Conservation (phyloP, 768 basidiomycete species). For the Russula griseocarnosa region DNA sequence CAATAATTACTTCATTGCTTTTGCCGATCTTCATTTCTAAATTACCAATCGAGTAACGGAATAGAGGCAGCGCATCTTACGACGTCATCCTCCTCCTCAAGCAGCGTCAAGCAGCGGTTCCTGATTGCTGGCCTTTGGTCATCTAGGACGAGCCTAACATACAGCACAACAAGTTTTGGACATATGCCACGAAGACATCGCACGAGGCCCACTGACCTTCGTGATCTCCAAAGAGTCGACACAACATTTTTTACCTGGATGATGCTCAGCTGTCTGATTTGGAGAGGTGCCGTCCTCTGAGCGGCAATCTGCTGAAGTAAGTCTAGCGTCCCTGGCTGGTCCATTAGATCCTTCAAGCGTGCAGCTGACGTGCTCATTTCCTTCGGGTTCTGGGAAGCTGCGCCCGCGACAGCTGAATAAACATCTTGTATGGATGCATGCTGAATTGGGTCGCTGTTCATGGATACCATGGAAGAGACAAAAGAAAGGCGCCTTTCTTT, state of each 20-base stretch:
- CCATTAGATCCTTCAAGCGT: constrained; percentile 63
- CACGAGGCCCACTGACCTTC: constrained; percentile 51
- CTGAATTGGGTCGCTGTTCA: constrained; percentile 32
- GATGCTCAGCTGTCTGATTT: constrained; percentile 73
- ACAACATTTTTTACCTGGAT: constrained; percentile 87
- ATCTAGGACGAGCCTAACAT: constrained; percentile 57
- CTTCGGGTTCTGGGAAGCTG: constrained; percentile 67
- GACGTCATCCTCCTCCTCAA: constrained; percentile 75
- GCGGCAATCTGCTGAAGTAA: constrained; percentile 70
- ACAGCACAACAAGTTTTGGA: constrained; percentile 10
- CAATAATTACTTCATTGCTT: constrained; percentile 69
- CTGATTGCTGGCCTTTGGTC: constrained; percentile 67
- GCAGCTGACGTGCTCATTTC: constrained; percentile 47
- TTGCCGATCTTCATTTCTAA: constrained; percentile 58
- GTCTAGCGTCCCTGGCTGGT: constrained; percentile 67
- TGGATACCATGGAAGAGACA: constrained; percentile 2
- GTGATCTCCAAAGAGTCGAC: constrained; percentile 68
- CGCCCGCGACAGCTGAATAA: constrained; percentile 58
- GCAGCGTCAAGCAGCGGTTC: constrained; percentile 55
- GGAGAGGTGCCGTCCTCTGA: constrained; percentile 53
- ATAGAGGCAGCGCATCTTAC: constrained; percentile 40
- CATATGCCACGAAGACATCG: background rate
- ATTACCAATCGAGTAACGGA: constrained; percentile 17
- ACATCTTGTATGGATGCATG: constrained; percentile 60
- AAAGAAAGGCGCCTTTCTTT: constrained; percentile 8